A percentile compares a stretch with the other conserved stretches of the same genome.
phyloP scores from a whole-genome alignment of 225 moss, liverwort and hornwort genomes.

The Sphagnum tenellum region DNA sequence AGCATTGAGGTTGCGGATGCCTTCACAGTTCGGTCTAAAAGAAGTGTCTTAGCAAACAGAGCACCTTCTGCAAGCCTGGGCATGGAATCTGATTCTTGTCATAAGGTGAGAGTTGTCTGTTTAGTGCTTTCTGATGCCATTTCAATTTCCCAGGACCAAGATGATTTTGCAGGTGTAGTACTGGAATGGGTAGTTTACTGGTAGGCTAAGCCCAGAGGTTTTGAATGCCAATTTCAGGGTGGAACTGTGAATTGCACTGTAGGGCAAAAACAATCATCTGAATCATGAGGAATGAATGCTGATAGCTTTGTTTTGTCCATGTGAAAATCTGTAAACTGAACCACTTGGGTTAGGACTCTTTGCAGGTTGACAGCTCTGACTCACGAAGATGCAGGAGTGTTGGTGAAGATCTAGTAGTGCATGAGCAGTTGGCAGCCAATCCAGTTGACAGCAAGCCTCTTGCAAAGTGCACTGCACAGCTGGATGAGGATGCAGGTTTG shows the following conservation, averaged over 20 bases:
- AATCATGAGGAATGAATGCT: too few relatives aligned
- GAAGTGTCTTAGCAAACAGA: slow-evolving; percentile 13
- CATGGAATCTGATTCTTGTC: slow-evolving; percentile 14
- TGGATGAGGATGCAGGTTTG: not conserved
- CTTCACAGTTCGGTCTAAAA: slow-evolving; percentile 13
- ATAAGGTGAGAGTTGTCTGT: slow-evolving; percentile 4
- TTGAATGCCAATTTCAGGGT: too few relatives aligned
- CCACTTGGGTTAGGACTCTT: too few relatives aligned
- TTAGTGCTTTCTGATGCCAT: too few relatives aligned
- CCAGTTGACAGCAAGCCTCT: slow-evolving; percentile 16
- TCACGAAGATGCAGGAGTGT: slow-evolving; percentile 21
- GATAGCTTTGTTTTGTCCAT: too few relatives aligned
- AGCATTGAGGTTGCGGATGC: slow-evolving; percentile 8
- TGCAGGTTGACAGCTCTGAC: slow-evolving; percentile 41
- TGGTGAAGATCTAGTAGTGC: slow-evolving; percentile 7
- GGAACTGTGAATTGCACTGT: too few relatives aligned
- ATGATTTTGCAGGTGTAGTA: too few relatives aligned
- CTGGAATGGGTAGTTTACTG: too few relatives aligned
- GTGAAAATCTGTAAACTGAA: too few relatives aligned
- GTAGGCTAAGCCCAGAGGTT: too few relatives aligned
- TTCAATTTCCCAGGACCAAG: too few relatives aligned
- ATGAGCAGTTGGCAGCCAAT: slow-evolving; percentile 10
- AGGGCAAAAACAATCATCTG: too few relatives aligned
- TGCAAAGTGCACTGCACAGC: not conserved
- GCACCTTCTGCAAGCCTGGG: slow-evolving; percentile 1